A percentile compares a stretch with the other conserved stretches of the same genome.
Evolutionary conservation across 768 basidiomycete genomes (phyloP).

Genomic region (Royoungia palumana): DNA sequence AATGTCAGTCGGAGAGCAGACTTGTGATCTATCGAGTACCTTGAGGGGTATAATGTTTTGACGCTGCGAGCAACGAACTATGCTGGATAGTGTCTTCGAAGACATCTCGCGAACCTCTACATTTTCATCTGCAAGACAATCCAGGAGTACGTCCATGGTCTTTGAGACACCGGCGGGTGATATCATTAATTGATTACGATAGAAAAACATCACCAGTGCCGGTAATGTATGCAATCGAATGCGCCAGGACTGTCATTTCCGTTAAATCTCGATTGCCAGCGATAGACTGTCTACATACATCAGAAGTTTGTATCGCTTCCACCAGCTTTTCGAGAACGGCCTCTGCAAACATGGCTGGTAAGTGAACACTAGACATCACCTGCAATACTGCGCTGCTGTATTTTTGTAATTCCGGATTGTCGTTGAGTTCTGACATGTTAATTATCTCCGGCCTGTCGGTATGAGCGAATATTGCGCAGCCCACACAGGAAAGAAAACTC

Average conservation of each 20-base stretch:
- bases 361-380: constrained; percentile 77
- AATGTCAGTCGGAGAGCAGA: constrained; percentile 3
- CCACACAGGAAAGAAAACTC: constrained; percentile 29
- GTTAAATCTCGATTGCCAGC: constrained; percentile 10
- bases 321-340: constrained; percentile 60
- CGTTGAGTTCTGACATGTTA: constrained; percentile 87
- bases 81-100: constrained; percentile 78
- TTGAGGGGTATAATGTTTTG: constrained; percentile 82
- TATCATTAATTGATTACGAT: constrained; percentile 79
- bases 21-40: constrained; percentile 38
- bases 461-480: constrained; percentile 1
- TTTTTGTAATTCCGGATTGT: constrained; percentile 75
- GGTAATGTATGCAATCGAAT: constrained; percentile 85
- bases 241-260: constrained; percentile 70
- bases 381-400: constrained; percentile 80
- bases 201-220: constrained; percentile 88
- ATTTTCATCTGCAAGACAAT: constrained; percentile 85
- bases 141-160: constrained; percentile 79
- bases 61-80: constrained; percentile 87
- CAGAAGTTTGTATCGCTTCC: constrained; percentile 71
- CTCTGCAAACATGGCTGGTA: constrained; percentile 62
- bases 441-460: constrained; percentile 74
- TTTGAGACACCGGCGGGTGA: constrained; percentile 61
- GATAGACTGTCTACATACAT: constrained; percentile 41
- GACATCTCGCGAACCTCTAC: constrained; percentile 93